A percentile compares a stretch with the other conserved stretches of the same genome.
Evolutionary conservation across 2,329 filamentous ascomycete genomes (phyloP).

Genomic region (Nemania sp.): DNA sequence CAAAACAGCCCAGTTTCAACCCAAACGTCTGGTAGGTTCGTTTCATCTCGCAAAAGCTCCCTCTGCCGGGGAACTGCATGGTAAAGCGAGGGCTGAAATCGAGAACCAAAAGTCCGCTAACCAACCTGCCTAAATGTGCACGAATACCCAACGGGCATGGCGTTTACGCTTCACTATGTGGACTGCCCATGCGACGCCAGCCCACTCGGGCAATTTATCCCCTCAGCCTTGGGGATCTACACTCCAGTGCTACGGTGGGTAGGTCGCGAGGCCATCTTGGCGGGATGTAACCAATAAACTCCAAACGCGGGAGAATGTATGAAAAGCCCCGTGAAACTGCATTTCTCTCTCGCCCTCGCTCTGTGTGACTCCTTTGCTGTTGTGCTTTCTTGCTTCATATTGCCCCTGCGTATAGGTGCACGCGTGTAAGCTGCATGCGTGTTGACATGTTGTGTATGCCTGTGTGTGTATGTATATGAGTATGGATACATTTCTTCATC

Average conservation of each 20-base stretch:
- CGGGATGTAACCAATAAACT: slow-evolving; percentile 21
- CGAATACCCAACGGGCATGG: too few relatives aligned
- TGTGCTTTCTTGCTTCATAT: background rate
- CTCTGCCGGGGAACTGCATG: too few relatives aligned
- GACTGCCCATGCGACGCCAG: background rate
- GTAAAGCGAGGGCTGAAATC: too few relatives aligned
- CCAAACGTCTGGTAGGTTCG: too few relatives aligned
- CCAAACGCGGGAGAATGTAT: slow-evolving; percentile 17
- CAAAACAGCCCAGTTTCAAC: too few relatives aligned
- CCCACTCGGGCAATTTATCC: background rate
- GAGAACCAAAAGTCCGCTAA: too few relatives aligned
- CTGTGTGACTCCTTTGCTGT: background rate
- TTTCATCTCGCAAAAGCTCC: too few relatives aligned
- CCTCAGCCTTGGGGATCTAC: slow-evolving; percentile 17
- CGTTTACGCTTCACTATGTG: background rate
- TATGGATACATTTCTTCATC: too few relatives aligned
- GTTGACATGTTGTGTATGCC: background rate
- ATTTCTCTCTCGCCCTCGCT: background rate
- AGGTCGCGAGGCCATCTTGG: slow-evolving; percentile 1
- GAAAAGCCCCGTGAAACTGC: slow-evolving; percentile 14
- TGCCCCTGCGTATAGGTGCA: background rate
- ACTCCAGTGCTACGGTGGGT: background rate
- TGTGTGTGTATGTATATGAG: too few relatives aligned
- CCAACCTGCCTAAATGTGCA: too few relatives aligned
- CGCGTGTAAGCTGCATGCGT: background rate